phyloP scores from a whole-genome alignment of 345 rosid genomes.

The Populus deltoides region DNA sequence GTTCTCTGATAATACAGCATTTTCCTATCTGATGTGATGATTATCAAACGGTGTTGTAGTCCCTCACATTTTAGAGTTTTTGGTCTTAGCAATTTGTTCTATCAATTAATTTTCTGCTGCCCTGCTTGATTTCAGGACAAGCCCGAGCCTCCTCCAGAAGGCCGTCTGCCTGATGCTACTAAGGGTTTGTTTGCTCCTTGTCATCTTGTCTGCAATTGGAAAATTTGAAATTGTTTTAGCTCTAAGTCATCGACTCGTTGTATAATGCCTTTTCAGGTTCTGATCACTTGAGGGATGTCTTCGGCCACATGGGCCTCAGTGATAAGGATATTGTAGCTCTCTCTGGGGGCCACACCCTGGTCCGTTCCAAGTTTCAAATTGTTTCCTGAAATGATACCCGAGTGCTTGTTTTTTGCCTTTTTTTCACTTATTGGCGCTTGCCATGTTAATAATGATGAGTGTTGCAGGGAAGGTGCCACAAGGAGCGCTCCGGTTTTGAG shows the following conservation, averaged over 20 bases:
- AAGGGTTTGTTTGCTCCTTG: constrained; percentile 45
- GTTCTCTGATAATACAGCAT: too few species aligned
- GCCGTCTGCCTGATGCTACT: constrained; percentile 94
- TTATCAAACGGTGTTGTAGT: too few species aligned
- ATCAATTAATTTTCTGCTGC: too few species aligned
- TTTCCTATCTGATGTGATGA: too few species aligned
- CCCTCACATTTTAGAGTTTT: not conserved
- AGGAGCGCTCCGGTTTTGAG: constrained; percentile 95
- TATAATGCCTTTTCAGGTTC: constrained; percentile 36
- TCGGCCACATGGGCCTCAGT: constrained; percentile 76
- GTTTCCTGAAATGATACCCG: not conserved
- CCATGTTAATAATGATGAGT: not conserved
- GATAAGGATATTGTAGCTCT: constrained; percentile 90
- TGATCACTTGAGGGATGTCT: constrained; percentile 82
- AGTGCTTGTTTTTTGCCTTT: not conserved
- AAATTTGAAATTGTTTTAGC: not conserved
- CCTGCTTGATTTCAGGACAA: constrained; percentile 57
- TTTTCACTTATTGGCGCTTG: not conserved
- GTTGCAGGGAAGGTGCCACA: constrained; percentile 85
- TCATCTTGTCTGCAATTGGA: not conserved
- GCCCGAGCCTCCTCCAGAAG: constrained; percentile 88
- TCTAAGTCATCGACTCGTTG: too few species aligned
- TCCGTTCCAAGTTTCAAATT: constrained; percentile 24
- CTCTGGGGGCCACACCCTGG: constrained; percentile 97
- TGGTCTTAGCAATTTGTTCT: not conserved